Evolutionary conservation across 202 grass and related monocot genomes (phyloP).

Genomic region (Setaria italica): DNA sequence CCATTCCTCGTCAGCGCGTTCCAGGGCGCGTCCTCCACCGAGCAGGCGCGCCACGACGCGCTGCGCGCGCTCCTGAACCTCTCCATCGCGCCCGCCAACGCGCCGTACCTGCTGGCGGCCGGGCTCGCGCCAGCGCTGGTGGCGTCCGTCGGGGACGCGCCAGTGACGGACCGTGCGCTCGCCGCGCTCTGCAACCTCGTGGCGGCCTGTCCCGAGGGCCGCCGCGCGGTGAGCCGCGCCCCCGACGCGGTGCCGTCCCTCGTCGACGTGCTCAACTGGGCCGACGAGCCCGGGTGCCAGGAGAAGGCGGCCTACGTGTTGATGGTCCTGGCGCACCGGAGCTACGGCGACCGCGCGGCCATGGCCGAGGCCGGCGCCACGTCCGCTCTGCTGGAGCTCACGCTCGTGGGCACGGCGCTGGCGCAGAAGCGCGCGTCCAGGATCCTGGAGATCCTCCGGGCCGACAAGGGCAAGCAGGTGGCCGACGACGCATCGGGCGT

Average conservation of each 20-base stretch:
- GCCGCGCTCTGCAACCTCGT: constrained; percentile 83
- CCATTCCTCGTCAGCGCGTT: constrained; percentile 66
- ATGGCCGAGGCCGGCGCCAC: constrained; percentile 76
- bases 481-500: constrained; percentile 45
- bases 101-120: constrained; percentile 63
- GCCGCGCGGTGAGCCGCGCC: constrained; percentile 59
- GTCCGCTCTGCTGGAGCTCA: constrained; percentile 86
- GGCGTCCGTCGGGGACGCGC: constrained; percentile 47
- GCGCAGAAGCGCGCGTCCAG: constrained; percentile 94
- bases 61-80: constrained; percentile 93
- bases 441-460: constrained; percentile 76
- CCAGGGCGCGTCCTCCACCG: constrained; percentile 42
- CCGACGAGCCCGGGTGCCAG: constrained; percentile 79
- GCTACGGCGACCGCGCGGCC: constrained; percentile 59
- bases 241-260: constrained; percentile 58
- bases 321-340: constrained; percentile 94
- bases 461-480: constrained; percentile 81
- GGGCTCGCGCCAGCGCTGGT: constrained; percentile 62
- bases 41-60: constrained; percentile 66
- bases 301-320: constrained; percentile 92
- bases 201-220: constrained; percentile 62
- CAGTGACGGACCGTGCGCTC: constrained; percentile 64
- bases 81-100: constrained; percentile 69
- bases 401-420: constrained; percentile 78
- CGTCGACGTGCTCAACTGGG: constrained; percentile 84